Base-by-base conservation (phyloP, 306 rosid species). In the Nissolia schottii region DNA sequence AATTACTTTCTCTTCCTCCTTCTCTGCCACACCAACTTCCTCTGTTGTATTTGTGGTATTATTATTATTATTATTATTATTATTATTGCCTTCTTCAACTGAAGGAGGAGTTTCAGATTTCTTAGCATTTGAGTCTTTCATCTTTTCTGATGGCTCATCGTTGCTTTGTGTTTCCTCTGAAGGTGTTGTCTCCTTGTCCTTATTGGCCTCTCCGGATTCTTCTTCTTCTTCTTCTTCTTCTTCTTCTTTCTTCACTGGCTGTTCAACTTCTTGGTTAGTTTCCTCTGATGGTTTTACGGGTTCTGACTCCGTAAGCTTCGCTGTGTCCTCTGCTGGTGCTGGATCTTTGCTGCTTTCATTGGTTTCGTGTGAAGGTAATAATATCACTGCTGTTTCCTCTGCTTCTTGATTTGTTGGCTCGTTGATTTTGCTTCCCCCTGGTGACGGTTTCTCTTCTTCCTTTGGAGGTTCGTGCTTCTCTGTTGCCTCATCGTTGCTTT, bases 1-100 rank as follows among this genome's bases (percentile, higher is more conserved):
- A 28, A 60, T 50, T 24, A 74, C 25, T 53, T 64, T 76, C 74
- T 78, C 84, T 15, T 75, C 25, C 46, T 64, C 72, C 74, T 78
- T 82, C n/a, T 75, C 46, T 19, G 56, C 11, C 28, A 41, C 41
- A 69, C 68, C 11, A 49, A 49, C 69, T 6, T 7, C 55, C 9
- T 34, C 65, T 13, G 67, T 15, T 3, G 61, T 15, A 2, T 25
- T 27, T 7, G 7, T 55, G 51, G 27, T 20, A 16, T 14, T 43
- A 3, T 13, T 5, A 1, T 38, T 43, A 3, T 13, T 5, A 1
- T 38, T 20, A 16, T 14, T 43, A 3, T 13, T 5, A 1, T 38
- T n/a, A n/a, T n/a, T n/a, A n/a, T n/a, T n/a, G n/a, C n/a, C 49
- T 43, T 70, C 75, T 37, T 56, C 64, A 25, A 27, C 37, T 0